These are phyloP conservation scores for Exidia glandulosa DNA, from an alignment of 768 basidiomycete genomes.

Conservation along the genomic window DNA sequence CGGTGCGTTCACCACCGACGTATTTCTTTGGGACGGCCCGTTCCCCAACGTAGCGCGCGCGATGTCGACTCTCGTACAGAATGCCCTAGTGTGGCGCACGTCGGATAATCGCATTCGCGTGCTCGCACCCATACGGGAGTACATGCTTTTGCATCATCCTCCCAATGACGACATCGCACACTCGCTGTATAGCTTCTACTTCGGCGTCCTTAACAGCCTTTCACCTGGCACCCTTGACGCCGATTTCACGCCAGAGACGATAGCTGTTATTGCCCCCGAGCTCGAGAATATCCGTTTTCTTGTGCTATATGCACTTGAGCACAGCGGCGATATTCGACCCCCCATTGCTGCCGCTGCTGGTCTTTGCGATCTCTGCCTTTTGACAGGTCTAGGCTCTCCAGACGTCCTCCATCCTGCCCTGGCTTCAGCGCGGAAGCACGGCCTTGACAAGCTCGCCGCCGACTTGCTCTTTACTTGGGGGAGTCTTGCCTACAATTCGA, in stretches of 20 bases:
- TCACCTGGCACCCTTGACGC: too few relatives aligned
- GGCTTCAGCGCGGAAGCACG: not conserved
- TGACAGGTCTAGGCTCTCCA: too few relatives aligned
- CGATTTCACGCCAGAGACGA: too few relatives aligned
- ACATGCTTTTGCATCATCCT: constrained; percentile 10
- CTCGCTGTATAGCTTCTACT: not conserved
- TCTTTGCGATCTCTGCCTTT: too few relatives aligned
- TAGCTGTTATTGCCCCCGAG: too few relatives aligned
- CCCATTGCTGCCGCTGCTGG: too few relatives aligned
- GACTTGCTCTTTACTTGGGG: not conserved
- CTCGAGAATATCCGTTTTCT: too few relatives aligned
- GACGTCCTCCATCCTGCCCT: not conserved
- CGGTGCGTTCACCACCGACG: constrained; percentile 10
- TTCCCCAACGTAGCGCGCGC: constrained; percentile 4
- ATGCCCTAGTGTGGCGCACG: constrained; percentile 11
- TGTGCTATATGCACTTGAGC: too few relatives aligned
- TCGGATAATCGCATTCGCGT: constrained; percentile 10
- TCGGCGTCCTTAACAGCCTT: too few relatives aligned
- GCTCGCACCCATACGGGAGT: constrained; percentile 13
- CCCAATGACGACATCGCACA: constrained; percentile 1
- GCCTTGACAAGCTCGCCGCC: not conserved
- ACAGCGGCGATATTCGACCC: too few relatives aligned
- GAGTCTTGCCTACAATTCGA: not conserved
- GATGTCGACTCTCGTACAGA: constrained; percentile 10
- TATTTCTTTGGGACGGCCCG: constrained; percentile 6